phyloP scores from a whole-genome alignment of 148 eudicot species.

The Limonium bicolor region DNA sequence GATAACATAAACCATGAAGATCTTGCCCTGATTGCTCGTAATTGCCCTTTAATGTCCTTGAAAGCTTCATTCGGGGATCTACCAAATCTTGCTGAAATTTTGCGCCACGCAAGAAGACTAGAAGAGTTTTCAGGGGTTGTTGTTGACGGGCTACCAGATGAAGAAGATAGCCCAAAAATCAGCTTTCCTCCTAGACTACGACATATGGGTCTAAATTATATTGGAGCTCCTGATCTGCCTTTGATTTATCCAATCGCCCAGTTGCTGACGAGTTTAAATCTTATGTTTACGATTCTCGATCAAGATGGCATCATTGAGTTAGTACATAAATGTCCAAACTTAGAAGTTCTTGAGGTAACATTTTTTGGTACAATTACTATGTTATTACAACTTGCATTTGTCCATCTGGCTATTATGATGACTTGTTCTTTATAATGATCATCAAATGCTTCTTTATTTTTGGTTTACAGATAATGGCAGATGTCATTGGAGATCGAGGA shows the following conservation, averaged over 20 bases:
- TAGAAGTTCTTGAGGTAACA: conserved; percentile 89
- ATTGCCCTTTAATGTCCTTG: conserved; percentile 59
- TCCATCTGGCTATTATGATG: not conserved
- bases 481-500: conserved; percentile 80
- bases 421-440: not conserved
- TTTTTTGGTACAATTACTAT: not conserved
- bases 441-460: not conserved
- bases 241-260: conserved; percentile 51
- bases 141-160: conserved; percentile 30
- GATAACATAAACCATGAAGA: conserved; percentile 31
- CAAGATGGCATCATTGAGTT: conserved; percentile 60
- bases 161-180: conserved; percentile 30
- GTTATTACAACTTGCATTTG: too few species aligned
- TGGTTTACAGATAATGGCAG: not conserved
- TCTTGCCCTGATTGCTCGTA: conserved; percentile 60
- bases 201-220: conserved; percentile 47
- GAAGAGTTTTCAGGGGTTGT: conserved; percentile 79
- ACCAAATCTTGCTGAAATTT: conserved; percentile 43
- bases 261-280: conserved; percentile 58
- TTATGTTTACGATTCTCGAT: conserved; percentile 58
- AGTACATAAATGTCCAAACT: conserved; percentile 64
- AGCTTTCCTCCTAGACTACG: conserved; percentile 44
- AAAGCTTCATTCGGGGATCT: conserved; percentile 67
- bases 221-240: conserved; percentile 51
- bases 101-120: conserved; percentile 33